phyloP scores from a whole-genome alignment of 2,329 filamentous ascomycete genomes.

The Aaosphaeria pasadenensis region DNA sequence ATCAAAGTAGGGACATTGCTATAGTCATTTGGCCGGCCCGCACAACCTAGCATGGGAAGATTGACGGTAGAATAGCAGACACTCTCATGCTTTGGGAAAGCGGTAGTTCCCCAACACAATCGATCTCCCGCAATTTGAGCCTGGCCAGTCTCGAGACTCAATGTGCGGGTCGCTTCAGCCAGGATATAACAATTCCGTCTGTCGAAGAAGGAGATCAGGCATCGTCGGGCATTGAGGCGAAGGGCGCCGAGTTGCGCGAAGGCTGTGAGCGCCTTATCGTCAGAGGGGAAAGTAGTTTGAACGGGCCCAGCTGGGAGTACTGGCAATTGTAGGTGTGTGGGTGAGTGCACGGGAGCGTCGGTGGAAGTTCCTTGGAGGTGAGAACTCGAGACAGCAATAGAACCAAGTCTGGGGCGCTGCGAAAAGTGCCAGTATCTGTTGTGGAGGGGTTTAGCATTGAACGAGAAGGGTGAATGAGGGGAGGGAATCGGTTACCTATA shows the following conservation, averaged over 20 bases:
- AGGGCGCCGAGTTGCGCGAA: conserved; percentile 39
- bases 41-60: conserved; percentile 14
- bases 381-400: background rate
- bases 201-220: conserved; percentile 39
- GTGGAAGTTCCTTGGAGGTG: too few relatives aligned
- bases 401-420: conserved; percentile 13
- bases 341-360: conserved; percentile 8
- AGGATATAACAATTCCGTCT: conserved; percentile 35
- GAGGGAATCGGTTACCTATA: conserved; percentile 20
- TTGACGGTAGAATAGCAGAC: conserved; percentile 34
- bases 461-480: background rate
- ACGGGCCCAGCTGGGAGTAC: conserved; percentile 3
- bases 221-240: conserved; percentile 32
- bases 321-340: conserved; percentile 5
- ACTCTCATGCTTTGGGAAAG: conserved; percentile 31
- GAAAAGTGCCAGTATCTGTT: conserved; percentile 26
- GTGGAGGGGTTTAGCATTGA: conserved; percentile 1
- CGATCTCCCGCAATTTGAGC: conserved; percentile 23
- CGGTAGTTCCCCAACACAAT: conserved; percentile 31
- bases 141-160: conserved; percentile 25
- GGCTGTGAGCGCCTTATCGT: conserved; percentile 35
- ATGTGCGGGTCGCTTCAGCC: conserved; percentile 31
- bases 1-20: conserved; percentile 24
- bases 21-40: conserved; percentile 13
- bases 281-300: conserved; percentile 10